Percentiles rank a stretch among this genome's conserved stretches.
Evolutionary conservation across 139 green algal species (phyloP).

Genomic region (Closterium sp.): DNA sequence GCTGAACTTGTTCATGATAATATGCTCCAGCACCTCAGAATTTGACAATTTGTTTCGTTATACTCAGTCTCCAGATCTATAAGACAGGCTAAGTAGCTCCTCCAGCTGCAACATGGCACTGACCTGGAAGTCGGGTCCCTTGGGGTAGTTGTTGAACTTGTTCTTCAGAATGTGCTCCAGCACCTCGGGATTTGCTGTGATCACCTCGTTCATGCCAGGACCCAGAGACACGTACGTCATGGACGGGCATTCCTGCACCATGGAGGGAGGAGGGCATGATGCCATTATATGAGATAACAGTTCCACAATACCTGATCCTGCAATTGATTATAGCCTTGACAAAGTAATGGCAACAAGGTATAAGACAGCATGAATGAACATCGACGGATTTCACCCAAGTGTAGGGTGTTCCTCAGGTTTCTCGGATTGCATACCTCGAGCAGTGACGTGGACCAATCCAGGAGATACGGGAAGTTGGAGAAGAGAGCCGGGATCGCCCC

Average conservation of each 20-base stretch:
- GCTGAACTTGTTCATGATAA: background rate
- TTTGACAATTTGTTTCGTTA: no score
- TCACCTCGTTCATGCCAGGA: conserved; percentile 1
- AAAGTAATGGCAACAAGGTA: no score
- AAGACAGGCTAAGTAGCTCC: no score
- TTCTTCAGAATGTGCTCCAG: conserved; percentile 38
- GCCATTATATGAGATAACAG: background rate
- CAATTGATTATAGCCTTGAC: no score
- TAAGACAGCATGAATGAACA: no score
- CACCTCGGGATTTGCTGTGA: conserved; percentile 21
- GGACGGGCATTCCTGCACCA: background rate
- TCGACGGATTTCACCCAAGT: no score
- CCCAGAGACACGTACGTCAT: conserved; percentile 1
- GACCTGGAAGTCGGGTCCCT: conserved; percentile 40
- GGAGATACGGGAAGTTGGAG: background rate
- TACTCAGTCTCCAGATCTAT: background rate
- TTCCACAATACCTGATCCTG: no score
- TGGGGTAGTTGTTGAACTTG: conserved; percentile 42
- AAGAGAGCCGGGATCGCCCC: background rate
- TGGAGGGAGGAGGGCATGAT: background rate
- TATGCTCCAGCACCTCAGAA: background rate
- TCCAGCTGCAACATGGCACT: background rate
- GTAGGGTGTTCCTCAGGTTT: background rate
- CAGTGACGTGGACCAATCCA: background rate
- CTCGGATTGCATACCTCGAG: background rate